Percentiles rank a stretch among this genome's conserved stretches.
Conservation (phyloP, 2,329 filamentous ascomycete species). For the Dendryphion nanum region DNA sequence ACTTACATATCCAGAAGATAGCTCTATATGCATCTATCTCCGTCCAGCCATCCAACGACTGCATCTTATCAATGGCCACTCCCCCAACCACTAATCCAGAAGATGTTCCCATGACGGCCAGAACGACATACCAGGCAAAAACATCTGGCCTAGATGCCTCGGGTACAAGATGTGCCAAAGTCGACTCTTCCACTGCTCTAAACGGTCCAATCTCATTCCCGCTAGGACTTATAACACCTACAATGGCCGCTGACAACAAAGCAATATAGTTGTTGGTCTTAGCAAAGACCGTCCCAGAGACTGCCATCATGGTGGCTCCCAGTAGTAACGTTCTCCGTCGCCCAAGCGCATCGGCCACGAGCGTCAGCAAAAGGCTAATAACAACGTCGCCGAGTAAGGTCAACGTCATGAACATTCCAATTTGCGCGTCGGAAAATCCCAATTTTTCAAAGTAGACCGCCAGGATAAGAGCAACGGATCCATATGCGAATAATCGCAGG, state of each 20-base stretch:
- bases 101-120: constrained; percentile 38
- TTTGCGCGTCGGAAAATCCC: constrained; percentile 34
- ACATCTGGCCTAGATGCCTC: constrained; percentile 33
- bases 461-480: constrained; percentile 35
- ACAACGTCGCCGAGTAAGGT: constrained; percentile 40
- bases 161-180: constrained; percentile 34
- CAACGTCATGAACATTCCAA: constrained; percentile 43
- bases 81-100: constrained; percentile 36
- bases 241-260: constrained; percentile 33
- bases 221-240: constrained; percentile 40
- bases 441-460: constrained; percentile 37
- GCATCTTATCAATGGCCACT: constrained; percentile 34
- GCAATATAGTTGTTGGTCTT: constrained; percentile 28
- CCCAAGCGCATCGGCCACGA: constrained; percentile 37
- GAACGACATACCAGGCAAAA: constrained; percentile 41
- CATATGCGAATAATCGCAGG: constrained; percentile 38
- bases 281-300: constrained; percentile 37
- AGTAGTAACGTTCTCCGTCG: constrained; percentile 32
- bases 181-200: constrained; percentile 40
- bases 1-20: constrained; percentile 43
- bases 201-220: constrained; percentile 44
- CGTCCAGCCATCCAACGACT: constrained; percentile 32
- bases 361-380: constrained; percentile 36
- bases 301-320: constrained; percentile 34
- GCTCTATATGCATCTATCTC: constrained; percentile 39